Percentiles rank a stretch among this genome's conserved stretches.
These are phyloP conservation scores for Stygiomarasmius scandens DNA, from an alignment of 1,284 basidiomycete genomes.

Conservation along the genomic window DNA sequence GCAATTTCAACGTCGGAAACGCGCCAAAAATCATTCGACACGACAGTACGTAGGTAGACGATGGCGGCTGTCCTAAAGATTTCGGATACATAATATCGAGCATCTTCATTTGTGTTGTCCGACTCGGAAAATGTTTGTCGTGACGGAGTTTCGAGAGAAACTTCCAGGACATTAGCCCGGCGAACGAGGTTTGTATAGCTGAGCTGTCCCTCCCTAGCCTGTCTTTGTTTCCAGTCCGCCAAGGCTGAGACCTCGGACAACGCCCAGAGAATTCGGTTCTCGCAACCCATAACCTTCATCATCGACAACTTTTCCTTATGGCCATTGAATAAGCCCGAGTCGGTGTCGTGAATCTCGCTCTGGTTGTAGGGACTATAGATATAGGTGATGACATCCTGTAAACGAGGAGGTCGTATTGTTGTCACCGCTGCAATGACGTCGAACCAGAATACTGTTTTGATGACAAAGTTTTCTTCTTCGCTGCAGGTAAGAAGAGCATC, in stretches of 20 bases:
- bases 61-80: constrained; percentile 76
- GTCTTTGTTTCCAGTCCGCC: constrained; percentile 61
- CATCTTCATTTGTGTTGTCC: background rate
- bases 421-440: constrained; percentile 80
- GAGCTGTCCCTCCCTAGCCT: constrained; percentile 43
- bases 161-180: constrained; percentile 56
- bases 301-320: constrained; percentile 46
- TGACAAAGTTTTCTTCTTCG: constrained; percentile 62
- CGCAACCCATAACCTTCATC: constrained; percentile 84
- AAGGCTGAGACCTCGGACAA: constrained; percentile 76
- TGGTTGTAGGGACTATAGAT: constrained; percentile 49
- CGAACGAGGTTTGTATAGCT: constrained; percentile 61
- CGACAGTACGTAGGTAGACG: constrained; percentile 71
- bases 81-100: constrained; percentile 55
- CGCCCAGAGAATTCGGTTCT: constrained; percentile 75
- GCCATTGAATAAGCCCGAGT: constrained; percentile 27
- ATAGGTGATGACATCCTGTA: constrained; percentile 56
- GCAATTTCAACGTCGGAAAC: constrained; percentile 61
- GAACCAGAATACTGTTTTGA: constrained; percentile 84
- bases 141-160: constrained; percentile 9
- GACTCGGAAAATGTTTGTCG: too few relatives aligned
- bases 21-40: constrained; percentile 67
- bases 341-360: constrained; percentile 40
- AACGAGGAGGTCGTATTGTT: constrained; percentile 55
- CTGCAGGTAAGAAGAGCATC: constrained; percentile 49